Base-by-base conservation (phyloP, 148 eudicot species). In the Vaccinium darrowii region DNA sequence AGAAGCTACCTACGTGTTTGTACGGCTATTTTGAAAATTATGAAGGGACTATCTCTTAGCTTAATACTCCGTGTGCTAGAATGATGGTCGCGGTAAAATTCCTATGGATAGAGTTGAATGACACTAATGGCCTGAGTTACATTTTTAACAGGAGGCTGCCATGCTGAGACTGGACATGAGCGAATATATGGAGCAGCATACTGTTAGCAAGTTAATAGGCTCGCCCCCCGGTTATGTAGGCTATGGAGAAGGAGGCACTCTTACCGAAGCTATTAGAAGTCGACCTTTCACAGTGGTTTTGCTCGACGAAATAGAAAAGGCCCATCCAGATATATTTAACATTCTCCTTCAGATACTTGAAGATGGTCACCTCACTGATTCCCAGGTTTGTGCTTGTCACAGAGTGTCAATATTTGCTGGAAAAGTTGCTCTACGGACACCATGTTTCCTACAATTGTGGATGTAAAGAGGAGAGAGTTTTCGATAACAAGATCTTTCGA, bases 151-250 rank as follows among this genome's bases (percentile, higher is more conserved):
- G 93, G 93, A 89, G 85, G 74, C 87, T n/a, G 88, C 92, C 82
- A 91, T 90, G 93, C 88, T 91, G 79, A 89, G 93, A 84, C 74
- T 91, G 83, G 93, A 91, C 84, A 91, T 91, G 93, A 91, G 92
- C 84, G 93, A 91, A 84, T 91, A 91, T 79, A 91, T 91, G 93
- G 93, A 91, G 86, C 85, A 89, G 72, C 93, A 91, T 85, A 91
- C 93, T 36, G 90, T 91, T 19, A 91, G 93, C 91, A 91, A 91
- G 88, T 87, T 91, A 84, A 91, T 91, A 77, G 93, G 93, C 80
- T 89, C 93, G 18, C 89, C 93, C 39, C 93, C 93, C 25, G 93
- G 93, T 71, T 91, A 91, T 84, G 89, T 91, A 60, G 93, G 93
- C 74, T 91, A 90, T 87, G 93, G 93, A 69, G 92, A 91, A 86